Evolutionary conservation across 2,329 filamentous ascomycete genomes (phyloP), one percentile per base, ranked within the genome.

Genomic region (Cytospora piceicola): DNA sequence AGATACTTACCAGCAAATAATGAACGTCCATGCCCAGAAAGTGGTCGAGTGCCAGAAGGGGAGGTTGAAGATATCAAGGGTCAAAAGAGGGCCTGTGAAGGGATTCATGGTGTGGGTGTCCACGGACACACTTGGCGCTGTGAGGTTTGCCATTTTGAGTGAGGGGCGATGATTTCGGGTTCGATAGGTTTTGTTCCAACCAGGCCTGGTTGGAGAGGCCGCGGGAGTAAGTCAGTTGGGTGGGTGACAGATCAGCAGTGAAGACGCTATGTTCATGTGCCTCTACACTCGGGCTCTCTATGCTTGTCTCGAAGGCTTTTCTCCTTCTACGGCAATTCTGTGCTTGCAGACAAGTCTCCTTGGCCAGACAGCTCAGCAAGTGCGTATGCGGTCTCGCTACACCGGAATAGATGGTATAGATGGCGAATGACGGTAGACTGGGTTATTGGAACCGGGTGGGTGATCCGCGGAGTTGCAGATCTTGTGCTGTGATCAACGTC

Each of bases 1-100:
- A 55, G 58, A 49, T 52, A 73, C 81, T 77, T 76, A 83, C 81
- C 81, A 84, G 51, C 82, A 73, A 46, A 73, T 46, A 67, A 69
- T 74, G 34, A 71, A 69, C 22, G 64, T 51, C 53, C 42, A 63
- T n/a, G 49, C 46, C 59, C 62, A 68, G 27, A 61, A 46, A 9
- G 51, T 60, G 57, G 59, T 67, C 30, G 67, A 68, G 65, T 60
- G 64, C 66, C 61, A 67, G 36, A 59, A 42, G 29, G 42, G 64
- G 61, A 68, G 36, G 39, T 63, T 32, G 39, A 52, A 36, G 52
- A 46, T 17, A 60, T 30, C 49, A 53, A 53, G 34, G n/a, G 62
- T 66, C 67, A 67, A 63, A 63, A 68, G 6, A 53, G 24, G 42
- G 32, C 42, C 39, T 29, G 63, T 63, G 11, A 67, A 53, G 20